Conservation (phyloP, 1,284 basidiomycete species). For the Sporisorium sorghi region DNA sequence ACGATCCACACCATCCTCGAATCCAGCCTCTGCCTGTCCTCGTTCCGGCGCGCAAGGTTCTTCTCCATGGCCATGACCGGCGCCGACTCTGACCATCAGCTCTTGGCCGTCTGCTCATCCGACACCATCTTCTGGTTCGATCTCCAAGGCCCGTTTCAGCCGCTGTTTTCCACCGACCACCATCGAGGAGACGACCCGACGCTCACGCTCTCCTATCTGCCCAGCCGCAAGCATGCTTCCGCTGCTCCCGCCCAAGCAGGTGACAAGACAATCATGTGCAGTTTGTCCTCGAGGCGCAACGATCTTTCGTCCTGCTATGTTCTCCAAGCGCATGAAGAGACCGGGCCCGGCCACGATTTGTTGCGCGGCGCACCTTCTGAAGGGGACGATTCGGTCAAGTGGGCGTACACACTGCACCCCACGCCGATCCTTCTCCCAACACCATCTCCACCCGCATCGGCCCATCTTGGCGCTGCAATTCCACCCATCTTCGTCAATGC, state of each 20-base stretch:
- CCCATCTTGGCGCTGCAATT: not conserved
- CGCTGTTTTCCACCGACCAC: constrained; percentile 30
- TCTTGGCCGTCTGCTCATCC: constrained; percentile 41
- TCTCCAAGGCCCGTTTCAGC: not conserved
- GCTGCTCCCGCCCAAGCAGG: not conserved
- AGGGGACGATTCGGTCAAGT: not conserved
- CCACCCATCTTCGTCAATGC: constrained; percentile 10
- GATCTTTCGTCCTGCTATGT: constrained; percentile 21
- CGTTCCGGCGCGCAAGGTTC: constrained; percentile 24
- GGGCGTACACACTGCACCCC: constrained; percentile 11
- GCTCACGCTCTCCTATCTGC: constrained; percentile 10
- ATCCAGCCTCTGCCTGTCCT: constrained; percentile 21
- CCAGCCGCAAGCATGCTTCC: not conserved
- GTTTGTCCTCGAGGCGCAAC: constrained; percentile 22
- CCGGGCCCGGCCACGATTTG: not conserved
- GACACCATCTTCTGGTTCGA: constrained; percentile 45
- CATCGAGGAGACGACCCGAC: constrained; percentile 49
- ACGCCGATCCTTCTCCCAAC: constrained; percentile 21
- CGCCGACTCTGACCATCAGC: not conserved
- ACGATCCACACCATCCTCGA: constrained; percentile 11
- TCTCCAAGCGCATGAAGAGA: not conserved
- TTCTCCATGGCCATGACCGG: constrained; percentile 18
- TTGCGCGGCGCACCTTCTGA: not conserved
- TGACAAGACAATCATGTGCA: constrained; percentile 1
- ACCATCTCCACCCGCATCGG: too few relatives aligned